Evolutionary conservation across 31 red algal species (phyloP).

Genomic region (Odonthalia washingtoniensis): DNA sequence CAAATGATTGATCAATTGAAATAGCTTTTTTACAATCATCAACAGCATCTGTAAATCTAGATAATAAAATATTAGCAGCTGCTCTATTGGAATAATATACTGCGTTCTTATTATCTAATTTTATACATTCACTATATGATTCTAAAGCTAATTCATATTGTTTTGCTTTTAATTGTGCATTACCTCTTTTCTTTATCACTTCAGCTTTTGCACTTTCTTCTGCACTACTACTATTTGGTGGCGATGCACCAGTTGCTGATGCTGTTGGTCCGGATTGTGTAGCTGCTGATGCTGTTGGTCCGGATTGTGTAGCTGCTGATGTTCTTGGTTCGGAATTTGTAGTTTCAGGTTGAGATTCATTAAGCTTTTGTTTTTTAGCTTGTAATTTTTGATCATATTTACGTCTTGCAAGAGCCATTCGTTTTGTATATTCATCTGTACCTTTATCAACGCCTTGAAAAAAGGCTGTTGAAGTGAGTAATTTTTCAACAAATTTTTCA

Average conservation of each 20-base stretch:
- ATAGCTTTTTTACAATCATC: constrained; percentile 76
- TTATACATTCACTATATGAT: constrained; percentile 69
- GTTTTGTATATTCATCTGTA: constrained; percentile 68
- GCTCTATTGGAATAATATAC: constrained; percentile 91
- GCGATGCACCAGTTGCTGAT: not conserved
- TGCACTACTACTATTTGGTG: not conserved
- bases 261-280: not conserved
- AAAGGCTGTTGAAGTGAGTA: constrained; percentile 66
- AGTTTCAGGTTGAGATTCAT: not conserved
- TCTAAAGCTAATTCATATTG: constrained; percentile 62
- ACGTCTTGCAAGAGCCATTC: constrained; percentile 63
- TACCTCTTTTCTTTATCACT: constrained; percentile 71
- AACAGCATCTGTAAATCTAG: constrained; percentile 58
- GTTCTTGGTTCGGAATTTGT: not conserved
- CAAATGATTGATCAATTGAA: constrained; percentile 62
- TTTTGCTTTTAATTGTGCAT: constrained; percentile 65
- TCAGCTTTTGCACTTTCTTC: constrained; percentile 55
- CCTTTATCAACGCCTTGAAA: constrained; percentile 76
- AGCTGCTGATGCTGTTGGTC: not conserved
- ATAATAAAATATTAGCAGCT: constrained; percentile 82
- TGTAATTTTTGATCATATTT: constrained; percentile 71
- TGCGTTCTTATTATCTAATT: constrained; percentile 59
- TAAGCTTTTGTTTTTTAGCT: constrained; percentile 26
- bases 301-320: too few species aligned
- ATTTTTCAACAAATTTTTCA: constrained; percentile 58